Conservation (phyloP, 768 basidiomycete species). For the Mycena epipterygia region DNA sequence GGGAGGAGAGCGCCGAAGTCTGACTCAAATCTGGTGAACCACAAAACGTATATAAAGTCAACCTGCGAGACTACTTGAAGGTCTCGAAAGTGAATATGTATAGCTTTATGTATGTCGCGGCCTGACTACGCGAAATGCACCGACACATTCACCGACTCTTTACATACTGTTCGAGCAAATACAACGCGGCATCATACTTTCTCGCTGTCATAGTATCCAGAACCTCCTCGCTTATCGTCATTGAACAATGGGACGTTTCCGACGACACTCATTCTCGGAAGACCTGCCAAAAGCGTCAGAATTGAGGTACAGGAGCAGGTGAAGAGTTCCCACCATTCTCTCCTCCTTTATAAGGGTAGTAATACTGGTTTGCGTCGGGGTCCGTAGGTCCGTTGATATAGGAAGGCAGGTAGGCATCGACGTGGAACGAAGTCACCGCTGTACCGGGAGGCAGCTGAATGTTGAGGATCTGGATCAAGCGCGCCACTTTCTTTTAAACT, state of each 20-base stretch:
- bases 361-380: conserved; percentile 45
- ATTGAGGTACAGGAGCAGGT: not conserved
- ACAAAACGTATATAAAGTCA: no score
- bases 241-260: conserved; percentile 58
- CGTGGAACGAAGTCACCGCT: conserved; percentile 54
- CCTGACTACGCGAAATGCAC: not conserved
- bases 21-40: no score
- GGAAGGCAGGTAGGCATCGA: conserved; percentile 58
- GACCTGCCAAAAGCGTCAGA: conserved; percentile 32
- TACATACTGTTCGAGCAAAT: not conserved
- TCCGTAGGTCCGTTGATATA: conserved; percentile 57
- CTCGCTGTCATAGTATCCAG: conserved; percentile 42
- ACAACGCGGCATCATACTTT: conserved; percentile 41
- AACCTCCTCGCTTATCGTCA: conserved; percentile 54
- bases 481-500: not conserved
- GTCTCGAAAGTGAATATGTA: not conserved
- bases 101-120: not conserved
- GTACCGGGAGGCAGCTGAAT: conserved; percentile 53
- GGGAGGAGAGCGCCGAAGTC: no score
- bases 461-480: conserved; percentile 50
- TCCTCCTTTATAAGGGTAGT: conserved; percentile 43
- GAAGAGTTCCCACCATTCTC: conserved; percentile 18
- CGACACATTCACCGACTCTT: not conserved
- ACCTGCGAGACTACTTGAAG: not conserved
- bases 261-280: conserved; percentile 49